A percentile compares a stretch with the other conserved stretches of the same genome.
Evolutionary conservation across 2,329 filamentous ascomycete species (phyloP).

Genomic region (Stagonosporopsis vannaccii): DNA sequence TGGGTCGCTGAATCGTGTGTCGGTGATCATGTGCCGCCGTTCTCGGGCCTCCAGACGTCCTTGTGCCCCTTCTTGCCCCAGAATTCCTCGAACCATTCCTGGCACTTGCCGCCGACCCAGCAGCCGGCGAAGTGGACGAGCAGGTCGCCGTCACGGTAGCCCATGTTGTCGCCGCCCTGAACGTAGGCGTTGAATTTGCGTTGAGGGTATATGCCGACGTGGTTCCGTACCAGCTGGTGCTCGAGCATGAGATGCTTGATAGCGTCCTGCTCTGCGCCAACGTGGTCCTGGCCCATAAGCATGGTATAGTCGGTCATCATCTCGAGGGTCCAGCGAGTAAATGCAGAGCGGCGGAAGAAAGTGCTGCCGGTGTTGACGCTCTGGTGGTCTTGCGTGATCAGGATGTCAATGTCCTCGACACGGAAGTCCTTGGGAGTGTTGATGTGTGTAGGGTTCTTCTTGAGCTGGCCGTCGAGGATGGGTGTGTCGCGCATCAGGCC

Average conservation of each 20-base stretch:
- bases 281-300: constrained; percentile 45
- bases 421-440: constrained; percentile 37
- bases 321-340: constrained; percentile 48
- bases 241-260: constrained; percentile 46
- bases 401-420: constrained; percentile 48
- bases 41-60: constrained; percentile 32
- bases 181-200: constrained; percentile 50
- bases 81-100: constrained; percentile 46
- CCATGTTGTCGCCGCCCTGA: constrained; percentile 47
- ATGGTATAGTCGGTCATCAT: constrained; percentile 50
- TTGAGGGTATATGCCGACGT: constrained; percentile 48
- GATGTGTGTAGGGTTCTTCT: constrained; percentile 39
- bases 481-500: constrained; percentile 37
- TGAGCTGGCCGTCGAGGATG: constrained; percentile 37
- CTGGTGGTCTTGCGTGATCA: constrained; percentile 52
- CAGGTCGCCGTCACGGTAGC: constrained; percentile 50
- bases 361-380: constrained; percentile 51
- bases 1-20: background rate
- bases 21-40: background rate
- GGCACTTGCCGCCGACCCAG: constrained; percentile 48
- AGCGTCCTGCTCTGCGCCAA: constrained; percentile 47
- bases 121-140: constrained; percentile 52
- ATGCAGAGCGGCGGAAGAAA: constrained; percentile 50
- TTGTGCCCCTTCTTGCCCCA: constrained; percentile 42
- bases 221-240: constrained; percentile 48